A percentile compares a stretch with the other conserved stretches of the same genome.
phyloP scores from a whole-genome alignment of 352 stramenopile species.

The Pythium aquatile region DNA sequence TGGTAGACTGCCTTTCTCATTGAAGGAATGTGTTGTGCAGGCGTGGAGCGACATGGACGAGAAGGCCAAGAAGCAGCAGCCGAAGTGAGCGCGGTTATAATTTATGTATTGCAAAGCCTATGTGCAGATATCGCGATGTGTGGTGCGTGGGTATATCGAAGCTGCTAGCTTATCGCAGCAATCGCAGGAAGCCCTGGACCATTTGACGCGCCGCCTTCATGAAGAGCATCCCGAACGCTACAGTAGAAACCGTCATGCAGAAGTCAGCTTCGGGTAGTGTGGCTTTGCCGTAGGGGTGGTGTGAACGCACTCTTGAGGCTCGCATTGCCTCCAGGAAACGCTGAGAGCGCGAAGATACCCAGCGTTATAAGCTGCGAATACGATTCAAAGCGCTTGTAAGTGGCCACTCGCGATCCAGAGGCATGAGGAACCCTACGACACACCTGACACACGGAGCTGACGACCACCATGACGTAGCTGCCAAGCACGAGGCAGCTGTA shows the following conservation, averaged over 20 bases:
- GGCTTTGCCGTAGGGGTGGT: background rate
- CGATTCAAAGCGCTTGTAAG: background rate
- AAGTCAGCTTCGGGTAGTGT: background rate
- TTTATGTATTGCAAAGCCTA: slow-evolving; percentile 10
- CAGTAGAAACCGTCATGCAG: background rate
- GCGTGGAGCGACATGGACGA: slow-evolving; percentile 70
- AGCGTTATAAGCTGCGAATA: slow-evolving; percentile 55
- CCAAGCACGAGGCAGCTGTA: slow-evolving; percentile 83
- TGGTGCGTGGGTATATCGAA: background rate
- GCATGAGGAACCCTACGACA: background rate
- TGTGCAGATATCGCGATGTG: background rate
- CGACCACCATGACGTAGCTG: slow-evolving; percentile 81
- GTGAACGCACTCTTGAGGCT: slow-evolving; percentile 54
- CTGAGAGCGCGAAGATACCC: slow-evolving; percentile 51
- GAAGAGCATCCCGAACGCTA: slow-evolving; percentile 63
- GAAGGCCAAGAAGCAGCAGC: slow-evolving; percentile 21
- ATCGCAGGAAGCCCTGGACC: slow-evolving; percentile 51
- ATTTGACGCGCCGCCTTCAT: slow-evolving; percentile 64
- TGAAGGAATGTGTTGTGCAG: slow-evolving; percentile 20
- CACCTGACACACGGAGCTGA: slow-evolving; percentile 64
- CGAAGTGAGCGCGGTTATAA: slow-evolving; percentile 14
- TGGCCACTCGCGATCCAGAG: background rate
- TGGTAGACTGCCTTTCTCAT: background rate
- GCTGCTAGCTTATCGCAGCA: slow-evolving; percentile 42
- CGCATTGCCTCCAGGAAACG: slow-evolving; percentile 57